Conservation (phyloP, 495 filamentous ascomycete genomes). For the Penicillium mononematosum region DNA sequence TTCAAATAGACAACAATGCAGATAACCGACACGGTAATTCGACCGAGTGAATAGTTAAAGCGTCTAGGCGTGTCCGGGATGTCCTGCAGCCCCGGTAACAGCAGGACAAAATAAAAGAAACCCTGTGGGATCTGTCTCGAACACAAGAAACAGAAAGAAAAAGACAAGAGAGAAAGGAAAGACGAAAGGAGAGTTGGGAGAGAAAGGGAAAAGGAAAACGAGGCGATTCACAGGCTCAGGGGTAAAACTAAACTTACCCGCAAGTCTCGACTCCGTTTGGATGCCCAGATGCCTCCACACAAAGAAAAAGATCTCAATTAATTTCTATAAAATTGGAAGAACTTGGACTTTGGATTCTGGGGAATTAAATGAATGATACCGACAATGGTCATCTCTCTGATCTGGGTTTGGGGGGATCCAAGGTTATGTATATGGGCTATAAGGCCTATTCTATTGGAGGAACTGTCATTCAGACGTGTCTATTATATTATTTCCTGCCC, state of each 20-base stretch:
- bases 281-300: conserved; percentile 6
- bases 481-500: not conserved
- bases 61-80: conserved; percentile 33
- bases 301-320: not conserved
- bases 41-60: conserved; percentile 14
- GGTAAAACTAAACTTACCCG: conserved; percentile 20
- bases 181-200: conserved; percentile 4
- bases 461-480: conserved; percentile 8
- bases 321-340: not conserved
- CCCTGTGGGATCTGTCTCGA: conserved; percentile 10
- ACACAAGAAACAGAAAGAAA: not conserved
- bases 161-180: conserved; percentile 14
- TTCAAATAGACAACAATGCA: conserved; percentile 15
- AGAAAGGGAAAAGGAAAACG: conserved; percentile 17
- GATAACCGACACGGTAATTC: conserved; percentile 20
- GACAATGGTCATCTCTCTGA: conserved; percentile 28
- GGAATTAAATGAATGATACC: conserved; percentile 24
- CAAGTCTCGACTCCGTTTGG: conserved; percentile 16
- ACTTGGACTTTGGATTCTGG: too few species aligned
- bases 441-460: not conserved
- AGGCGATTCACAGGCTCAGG: conserved; percentile 19
- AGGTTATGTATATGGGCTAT: conserved; percentile 7
- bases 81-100: conserved; percentile 37
- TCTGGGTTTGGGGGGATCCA: conserved; percentile 16
- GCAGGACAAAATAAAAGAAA: conserved; percentile 6